Evolutionary conservation across 2,329 filamentous ascomycete species (phyloP).

Genomic region (Calonectria fujianensis): DNA sequence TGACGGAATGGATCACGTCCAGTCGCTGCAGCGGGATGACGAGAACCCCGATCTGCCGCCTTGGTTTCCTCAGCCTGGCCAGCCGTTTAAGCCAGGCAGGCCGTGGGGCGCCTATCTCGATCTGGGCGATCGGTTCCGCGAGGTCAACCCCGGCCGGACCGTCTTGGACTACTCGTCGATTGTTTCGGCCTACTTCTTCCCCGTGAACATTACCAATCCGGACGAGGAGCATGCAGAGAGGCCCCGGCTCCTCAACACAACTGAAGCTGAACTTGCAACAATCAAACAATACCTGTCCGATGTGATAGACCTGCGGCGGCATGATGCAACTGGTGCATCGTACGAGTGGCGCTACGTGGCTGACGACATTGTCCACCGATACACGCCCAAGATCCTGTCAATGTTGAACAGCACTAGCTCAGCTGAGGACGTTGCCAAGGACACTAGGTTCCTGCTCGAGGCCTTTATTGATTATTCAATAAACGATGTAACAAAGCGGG

Average conservation of each 20-base stretch:
- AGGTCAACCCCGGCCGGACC: constrained; percentile 58
- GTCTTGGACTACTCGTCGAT: constrained; percentile 63
- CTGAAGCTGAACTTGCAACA: constrained; percentile 22
- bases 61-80: constrained; percentile 1
- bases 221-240: constrained; percentile 16
- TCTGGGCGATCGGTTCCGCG: constrained; percentile 59
- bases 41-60: neutral
- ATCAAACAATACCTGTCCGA: constrained; percentile 24
- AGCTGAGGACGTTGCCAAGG: constrained; percentile 45
- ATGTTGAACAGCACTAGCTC: constrained; percentile 51
- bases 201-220: constrained; percentile 63
- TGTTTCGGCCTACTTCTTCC: constrained; percentile 65
- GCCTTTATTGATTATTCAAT: constrained; percentile 62
- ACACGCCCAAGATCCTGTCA: constrained; percentile 69
- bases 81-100: neutral
- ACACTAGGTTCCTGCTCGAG: constrained; percentile 60
- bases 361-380: constrained; percentile 77
- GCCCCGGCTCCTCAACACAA: constrained; percentile 48
- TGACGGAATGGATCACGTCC: constrained; percentile 59
- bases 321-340: neutral
- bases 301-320: constrained; percentile 18
- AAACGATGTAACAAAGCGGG: neutral
- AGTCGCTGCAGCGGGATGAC: constrained; percentile 43
- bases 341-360: constrained; percentile 77
- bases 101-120: constrained; percentile 45